Evolutionary conservation across 1,284 basidiomycete species (phyloP).

Genomic region (Melampsora larici-populina): DNA sequence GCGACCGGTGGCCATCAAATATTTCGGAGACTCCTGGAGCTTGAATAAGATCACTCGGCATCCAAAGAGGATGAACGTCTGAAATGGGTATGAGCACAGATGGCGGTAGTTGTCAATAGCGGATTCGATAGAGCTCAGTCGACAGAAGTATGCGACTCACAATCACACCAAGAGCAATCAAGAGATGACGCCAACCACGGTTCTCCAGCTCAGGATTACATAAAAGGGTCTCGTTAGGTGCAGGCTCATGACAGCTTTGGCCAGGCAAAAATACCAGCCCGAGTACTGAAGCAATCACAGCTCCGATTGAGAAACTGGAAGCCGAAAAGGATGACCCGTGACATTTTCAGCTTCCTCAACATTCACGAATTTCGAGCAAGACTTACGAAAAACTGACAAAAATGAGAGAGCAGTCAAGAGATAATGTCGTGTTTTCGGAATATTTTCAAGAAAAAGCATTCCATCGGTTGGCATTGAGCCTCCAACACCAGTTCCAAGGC

Average conservation of each 20-base stretch:
- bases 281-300: constrained; percentile 75
- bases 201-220: constrained; percentile 71
- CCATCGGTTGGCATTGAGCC: constrained; percentile 93
- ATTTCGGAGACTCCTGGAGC: constrained; percentile 87
- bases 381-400: constrained; percentile 58
- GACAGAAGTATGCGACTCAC: not conserved
- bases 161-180: constrained; percentile 65
- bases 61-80: constrained; percentile 83
- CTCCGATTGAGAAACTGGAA: constrained; percentile 74
- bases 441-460: constrained; percentile 86
- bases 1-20: constrained; percentile 77
- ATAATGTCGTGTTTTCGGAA: constrained; percentile 85
- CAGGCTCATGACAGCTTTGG: constrained; percentile 64
- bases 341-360: too few relatives aligned
- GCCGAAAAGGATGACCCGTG: constrained; percentile 14
- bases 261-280: constrained; percentile 73
- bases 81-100: not conserved
- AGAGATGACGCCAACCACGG: constrained; percentile 78
- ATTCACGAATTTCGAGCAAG: constrained; percentile 5
- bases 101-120: not conserved
- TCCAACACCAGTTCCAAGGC: constrained; percentile 85
- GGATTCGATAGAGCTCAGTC: not conserved
- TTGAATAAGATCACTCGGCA: constrained; percentile 83
- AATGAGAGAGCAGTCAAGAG: constrained; percentile 90
- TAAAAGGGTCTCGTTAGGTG: constrained; percentile 49